Conservation (phyloP, 331 rosid species). For the Acacia concinna region DNA sequence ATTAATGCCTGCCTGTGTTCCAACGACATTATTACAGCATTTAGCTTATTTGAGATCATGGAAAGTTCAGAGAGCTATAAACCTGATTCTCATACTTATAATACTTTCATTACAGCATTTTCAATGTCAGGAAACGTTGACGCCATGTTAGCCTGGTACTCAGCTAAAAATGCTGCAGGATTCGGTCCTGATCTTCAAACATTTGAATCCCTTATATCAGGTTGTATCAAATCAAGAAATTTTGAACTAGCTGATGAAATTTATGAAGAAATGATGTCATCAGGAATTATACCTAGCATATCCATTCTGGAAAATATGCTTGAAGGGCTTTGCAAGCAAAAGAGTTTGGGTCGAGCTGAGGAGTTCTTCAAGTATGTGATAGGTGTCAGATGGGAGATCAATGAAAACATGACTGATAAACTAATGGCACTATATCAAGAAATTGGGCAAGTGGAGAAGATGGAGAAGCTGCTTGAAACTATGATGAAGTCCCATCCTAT, state of each 20-base stretch:
- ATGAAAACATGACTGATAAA: constrained; percentile 42
- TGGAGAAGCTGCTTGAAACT: constrained; percentile 56
- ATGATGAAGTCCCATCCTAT: constrained; percentile 16
- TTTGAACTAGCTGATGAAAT: constrained; percentile 44
- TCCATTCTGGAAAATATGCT: constrained; percentile 52
- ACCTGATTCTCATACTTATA: constrained; percentile 53
- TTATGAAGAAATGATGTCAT: constrained; percentile 48
- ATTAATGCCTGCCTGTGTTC: constrained; percentile 59
- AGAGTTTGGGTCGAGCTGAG: constrained; percentile 36
- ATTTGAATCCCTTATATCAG: constrained; percentile 52
- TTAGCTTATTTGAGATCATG: constrained; percentile 69
- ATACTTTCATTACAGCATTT: constrained; percentile 53
- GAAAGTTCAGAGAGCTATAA: constrained; percentile 54
- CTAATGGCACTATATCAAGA: constrained; percentile 45
- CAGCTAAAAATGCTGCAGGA: constrained; percentile 52
- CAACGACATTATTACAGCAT: constrained; percentile 46
- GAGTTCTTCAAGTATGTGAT: constrained; percentile 44
- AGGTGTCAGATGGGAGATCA: constrained; percentile 44
- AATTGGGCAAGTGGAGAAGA: constrained; percentile 43
- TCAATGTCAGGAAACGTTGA: constrained; percentile 47
- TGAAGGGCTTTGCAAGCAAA: constrained; percentile 53
- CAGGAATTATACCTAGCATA: constrained; percentile 49
- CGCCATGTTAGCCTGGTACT: constrained; percentile 66
- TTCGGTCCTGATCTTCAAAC: constrained; percentile 43
- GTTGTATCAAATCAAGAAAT: constrained; percentile 48